Conservation (phyloP, 257 asterid species). For the Vinca minor region DNA sequence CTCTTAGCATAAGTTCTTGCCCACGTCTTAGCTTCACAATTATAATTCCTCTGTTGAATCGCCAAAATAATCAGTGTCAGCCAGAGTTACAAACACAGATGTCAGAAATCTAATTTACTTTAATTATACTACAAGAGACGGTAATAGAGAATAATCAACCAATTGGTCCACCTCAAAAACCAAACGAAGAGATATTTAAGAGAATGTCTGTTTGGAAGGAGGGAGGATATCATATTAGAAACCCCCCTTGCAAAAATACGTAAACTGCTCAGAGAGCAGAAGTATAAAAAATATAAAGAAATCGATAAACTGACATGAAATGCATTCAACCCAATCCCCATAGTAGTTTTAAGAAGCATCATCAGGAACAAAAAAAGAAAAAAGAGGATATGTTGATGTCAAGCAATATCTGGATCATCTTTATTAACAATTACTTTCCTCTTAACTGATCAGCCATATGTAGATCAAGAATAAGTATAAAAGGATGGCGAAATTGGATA, state of each 20-base stretch:
- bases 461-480: background rate
- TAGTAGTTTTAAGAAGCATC: background rate
- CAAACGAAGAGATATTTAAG: background rate
- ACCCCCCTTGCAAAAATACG: background rate
- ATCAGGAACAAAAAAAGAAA: background rate
- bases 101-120: background rate
- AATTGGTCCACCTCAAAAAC: background rate
- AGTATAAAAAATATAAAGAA: background rate
- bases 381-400: background rate
- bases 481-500: background rate
- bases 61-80: background rate
- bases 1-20: slow-evolving; percentile 82
- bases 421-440: background rate
- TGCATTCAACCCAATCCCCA: background rate
- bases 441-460: background rate
- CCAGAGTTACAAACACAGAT: background rate
- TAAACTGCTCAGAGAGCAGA: background rate
- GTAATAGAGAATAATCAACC: background rate
- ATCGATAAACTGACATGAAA: background rate
- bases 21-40: slow-evolving; percentile 98
- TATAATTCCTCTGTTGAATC: slow-evolving; percentile 67
- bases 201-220: background rate
- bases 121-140: background rate
- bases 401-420: background rate
- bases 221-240: background rate